phyloP scores from a whole-genome alignment of 2,329 filamentous ascomycete genomes.

The Aspergillus sp. region DNA sequence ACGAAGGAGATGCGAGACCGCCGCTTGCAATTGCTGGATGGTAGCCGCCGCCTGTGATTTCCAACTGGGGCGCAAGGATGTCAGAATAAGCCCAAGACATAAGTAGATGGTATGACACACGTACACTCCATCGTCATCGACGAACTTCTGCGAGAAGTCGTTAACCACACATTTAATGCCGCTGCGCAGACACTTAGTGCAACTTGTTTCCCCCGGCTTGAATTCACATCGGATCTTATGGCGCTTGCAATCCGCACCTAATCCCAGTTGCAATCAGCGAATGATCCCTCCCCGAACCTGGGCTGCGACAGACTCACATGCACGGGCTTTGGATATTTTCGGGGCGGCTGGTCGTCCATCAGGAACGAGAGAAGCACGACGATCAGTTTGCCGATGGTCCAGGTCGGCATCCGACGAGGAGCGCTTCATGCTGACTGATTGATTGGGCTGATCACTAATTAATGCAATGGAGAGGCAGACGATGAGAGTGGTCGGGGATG shows the following conservation, averaged over 20 bases:
- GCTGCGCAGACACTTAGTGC: slow-evolving; percentile 50
- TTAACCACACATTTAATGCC: slow-evolving; percentile 54
- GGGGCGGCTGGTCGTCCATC: slow-evolving; percentile 25
- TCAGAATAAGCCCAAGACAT: slow-evolving; percentile 1
- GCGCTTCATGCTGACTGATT: slow-evolving; percentile 27
- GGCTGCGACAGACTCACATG: slow-evolving; percentile 32
- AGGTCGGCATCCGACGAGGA: slow-evolving; percentile 35
- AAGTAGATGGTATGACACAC: slow-evolving; percentile 15
- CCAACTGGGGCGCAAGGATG: slow-evolving; percentile 34
- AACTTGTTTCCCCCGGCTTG: slow-evolving; percentile 45
- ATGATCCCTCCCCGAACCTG: slow-evolving; percentile 10
- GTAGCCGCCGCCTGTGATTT: slow-evolving; percentile 43
- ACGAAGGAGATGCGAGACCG: slow-evolving; percentile 45
- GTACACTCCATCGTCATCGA: slow-evolving; percentile 54
- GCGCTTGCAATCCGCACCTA: slow-evolving; percentile 50
- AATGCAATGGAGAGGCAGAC: slow-evolving; percentile 1
- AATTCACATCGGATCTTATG: slow-evolving; percentile 58
- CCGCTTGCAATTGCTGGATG: slow-evolving; percentile 43
- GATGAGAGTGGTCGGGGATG: slow-evolving; percentile 17
- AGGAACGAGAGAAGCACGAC: slow-evolving; percentile 18
- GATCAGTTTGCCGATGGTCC: slow-evolving; percentile 24
- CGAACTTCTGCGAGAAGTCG: slow-evolving; percentile 55
- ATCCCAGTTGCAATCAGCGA: not conserved
- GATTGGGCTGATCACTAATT: slow-evolving; percentile 6
- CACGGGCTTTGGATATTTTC: slow-evolving; percentile 41